Evolutionary conservation across 495 filamentous ascomycete species (phyloP), one percentile per base, ranked within the genome.

Genomic region (Bacidia gigantensis): DNA sequence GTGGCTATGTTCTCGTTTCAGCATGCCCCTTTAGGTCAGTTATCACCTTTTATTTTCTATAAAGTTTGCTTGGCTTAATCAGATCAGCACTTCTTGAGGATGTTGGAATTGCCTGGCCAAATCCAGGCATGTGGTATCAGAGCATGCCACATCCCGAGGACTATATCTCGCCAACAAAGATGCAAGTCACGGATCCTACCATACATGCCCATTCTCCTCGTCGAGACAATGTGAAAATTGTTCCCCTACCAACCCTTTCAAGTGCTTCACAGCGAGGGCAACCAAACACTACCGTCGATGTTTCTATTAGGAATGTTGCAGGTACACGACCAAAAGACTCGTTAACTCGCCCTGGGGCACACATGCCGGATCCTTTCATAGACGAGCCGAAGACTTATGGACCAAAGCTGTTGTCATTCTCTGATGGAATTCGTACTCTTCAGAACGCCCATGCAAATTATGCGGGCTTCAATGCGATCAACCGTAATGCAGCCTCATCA

Each of bases 91-190:
- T 89, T 11, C 71, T 92, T n/a, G 85, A 90, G 61, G 73, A 67
- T 50, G 82, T 79, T 29, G 75, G 72, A n/a, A 87, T 92, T 59
- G 84, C 86, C 14, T 92, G 85, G 85, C 86, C 86, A 1, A 89
- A 86, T 64, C 72, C 76, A 43, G 63, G 64, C 18, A 87, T 88
- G 83, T 89, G 80, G 82, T 72, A 68, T 11, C 75, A 77, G 20
- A 56, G 67, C 23, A 59, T 65, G 7, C 67, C 69, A 20, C 64
- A 65, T 38, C 62, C 64, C 17, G 65, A 70, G 51, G 67, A 67
- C 42, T 62, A 65, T 22, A 58, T 59, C 43, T 62, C 68, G 14
- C 57, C 56, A 17, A 54, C 47, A n/a, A 52, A 53, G 12, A 18
- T 3, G 20, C 47, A 65, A 54, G 65, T 65, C 43, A 52, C 62